Evolutionary conservation across 129 eudicot species (phyloP).

Genomic region (Flaveria brownii): DNA sequence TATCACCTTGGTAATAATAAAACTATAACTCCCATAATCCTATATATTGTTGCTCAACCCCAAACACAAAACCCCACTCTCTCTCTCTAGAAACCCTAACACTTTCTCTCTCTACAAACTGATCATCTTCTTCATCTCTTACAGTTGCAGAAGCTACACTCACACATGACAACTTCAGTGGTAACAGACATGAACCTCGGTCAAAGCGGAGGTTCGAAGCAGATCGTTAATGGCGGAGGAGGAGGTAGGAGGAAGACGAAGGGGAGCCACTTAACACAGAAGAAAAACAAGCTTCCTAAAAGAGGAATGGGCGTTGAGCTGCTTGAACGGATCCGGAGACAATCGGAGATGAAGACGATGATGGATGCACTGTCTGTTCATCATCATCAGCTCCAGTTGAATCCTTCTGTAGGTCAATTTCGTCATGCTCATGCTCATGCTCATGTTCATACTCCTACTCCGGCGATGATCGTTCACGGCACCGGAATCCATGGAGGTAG

Average conservation of each 20-base stretch:
- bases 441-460: neutral
- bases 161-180: conserved; percentile 39
- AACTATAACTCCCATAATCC: neutral
- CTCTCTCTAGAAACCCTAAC: conserved; percentile 28
- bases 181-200: conserved; percentile 34
- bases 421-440: conserved; percentile 3
- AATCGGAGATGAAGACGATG: conserved; percentile 38
- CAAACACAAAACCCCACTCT: conserved; percentile 27
- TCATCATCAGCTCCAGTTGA: conserved; percentile 6
- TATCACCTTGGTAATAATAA: conserved; percentile 29
- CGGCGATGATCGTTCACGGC: conserved; percentile 30
- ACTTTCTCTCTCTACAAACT: conserved; percentile 34
- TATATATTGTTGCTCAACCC: conserved; percentile 21
- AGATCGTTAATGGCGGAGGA: conserved; percentile 23
- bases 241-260: conserved; percentile 45
- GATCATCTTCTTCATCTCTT: conserved; percentile 2
- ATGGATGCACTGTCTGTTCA: conserved; percentile 19
- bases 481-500: conserved; percentile 28
- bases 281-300: conserved; percentile 44
- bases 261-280: conserved; percentile 25
- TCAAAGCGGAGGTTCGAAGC: conserved; percentile 26
- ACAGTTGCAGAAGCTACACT: neutral
- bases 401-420: conserved; percentile 15
- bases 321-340: conserved; percentile 44
- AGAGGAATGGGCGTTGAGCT: conserved; percentile 76